A percentile compares a stretch with the other conserved stretches of the same genome.
These are phyloP conservation scores for Fusarium siculi DNA, from an alignment of 2,329 filamentous ascomycete species.

Conservation along the genomic window DNA sequence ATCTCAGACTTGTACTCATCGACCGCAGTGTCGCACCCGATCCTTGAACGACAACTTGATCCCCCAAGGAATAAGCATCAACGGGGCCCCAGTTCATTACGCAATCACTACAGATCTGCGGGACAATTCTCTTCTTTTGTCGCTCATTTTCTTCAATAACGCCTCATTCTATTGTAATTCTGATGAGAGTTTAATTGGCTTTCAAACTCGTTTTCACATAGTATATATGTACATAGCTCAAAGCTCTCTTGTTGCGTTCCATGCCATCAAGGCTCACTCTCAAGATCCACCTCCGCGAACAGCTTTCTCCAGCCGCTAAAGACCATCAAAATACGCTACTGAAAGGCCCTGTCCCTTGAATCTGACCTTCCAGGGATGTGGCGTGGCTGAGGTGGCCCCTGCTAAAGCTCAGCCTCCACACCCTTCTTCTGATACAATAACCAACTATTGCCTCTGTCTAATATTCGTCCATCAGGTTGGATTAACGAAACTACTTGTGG, in stretches of 20 bases:
- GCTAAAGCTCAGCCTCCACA: constrained; percentile 32
- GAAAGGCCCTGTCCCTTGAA: constrained; percentile 1
- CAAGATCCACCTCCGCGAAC: not conserved
- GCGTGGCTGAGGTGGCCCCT: constrained; percentile 29
- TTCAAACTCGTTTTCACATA: not conserved
- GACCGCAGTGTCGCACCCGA: constrained; percentile 5
- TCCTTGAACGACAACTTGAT: constrained; percentile 4
- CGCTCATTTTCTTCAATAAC: not conserved
- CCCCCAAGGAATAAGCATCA: constrained; percentile 20
- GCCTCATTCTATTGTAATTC: not conserved
- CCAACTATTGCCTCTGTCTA: not conserved
- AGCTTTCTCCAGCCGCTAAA: constrained; percentile 4
- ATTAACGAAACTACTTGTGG: not conserved
- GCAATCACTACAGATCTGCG: constrained; percentile 26
- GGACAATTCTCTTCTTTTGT: not conserved
- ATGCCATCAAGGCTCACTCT: not conserved
- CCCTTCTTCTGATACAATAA: not conserved
- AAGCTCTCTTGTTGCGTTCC: not conserved
- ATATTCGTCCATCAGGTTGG: not conserved
- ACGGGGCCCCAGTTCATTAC: constrained; percentile 26
- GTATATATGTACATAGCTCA: not conserved
- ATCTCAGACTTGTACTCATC: not conserved
- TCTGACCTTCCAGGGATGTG: constrained; percentile 18
- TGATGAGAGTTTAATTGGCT: not conserved
- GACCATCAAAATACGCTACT: constrained; percentile 12